Evolutionary conservation across 768 basidiomycete species (phyloP), one percentile per base, ranked within the genome.

Genomic region (Candolleomyces aberdarensis): DNA sequence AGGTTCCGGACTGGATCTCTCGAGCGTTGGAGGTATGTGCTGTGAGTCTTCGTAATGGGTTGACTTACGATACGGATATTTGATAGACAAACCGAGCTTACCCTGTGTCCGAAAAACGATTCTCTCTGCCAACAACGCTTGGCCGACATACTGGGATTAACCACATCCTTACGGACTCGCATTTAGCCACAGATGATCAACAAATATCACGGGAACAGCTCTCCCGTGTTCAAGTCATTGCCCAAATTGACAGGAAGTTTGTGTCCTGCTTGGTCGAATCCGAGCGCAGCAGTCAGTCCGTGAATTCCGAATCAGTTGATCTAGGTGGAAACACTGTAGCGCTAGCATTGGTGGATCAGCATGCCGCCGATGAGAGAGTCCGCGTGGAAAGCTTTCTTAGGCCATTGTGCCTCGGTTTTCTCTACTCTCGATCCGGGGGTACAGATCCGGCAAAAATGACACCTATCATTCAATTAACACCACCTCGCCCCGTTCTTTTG

Each of bases 351-450:
- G 81, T 99, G 51, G 97, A 99, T 76, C 97, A 99, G 72, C 97
- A 99, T 71, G 97, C 97, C 13, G 96, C 96, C n/a, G 94, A 97
- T 70, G 97, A 99, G 74, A 87, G 97, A 20, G 78, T 98, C 49
- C 86, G 96, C 20, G 92, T 98, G 61, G 97, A 99, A 75, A 74
- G 77, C 29, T 90, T 92, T 71, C 79, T 96, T 65, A 81, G 79
- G 63, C 84, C 85, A 51, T 70, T 94, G n/a, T 94, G 92, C 73
- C 70, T 79, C 51, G 87, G 86, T 14, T 94, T 84, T 71, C 80
- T 87, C 62, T 70, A 79, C 58, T 76, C 73, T 50, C 72, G 77
- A 64, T 67, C 69, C 58, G 69, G 64, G 15, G 67, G 71, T 10
- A 62, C 51, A 20, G 68, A 70, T 51, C 62, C 66, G 49, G 67